Percentiles rank a stretch among this genome's conserved stretches.
Conservation (phyloP, 176 grass and related monocot genomes). For the Avena atlantica region DNA sequence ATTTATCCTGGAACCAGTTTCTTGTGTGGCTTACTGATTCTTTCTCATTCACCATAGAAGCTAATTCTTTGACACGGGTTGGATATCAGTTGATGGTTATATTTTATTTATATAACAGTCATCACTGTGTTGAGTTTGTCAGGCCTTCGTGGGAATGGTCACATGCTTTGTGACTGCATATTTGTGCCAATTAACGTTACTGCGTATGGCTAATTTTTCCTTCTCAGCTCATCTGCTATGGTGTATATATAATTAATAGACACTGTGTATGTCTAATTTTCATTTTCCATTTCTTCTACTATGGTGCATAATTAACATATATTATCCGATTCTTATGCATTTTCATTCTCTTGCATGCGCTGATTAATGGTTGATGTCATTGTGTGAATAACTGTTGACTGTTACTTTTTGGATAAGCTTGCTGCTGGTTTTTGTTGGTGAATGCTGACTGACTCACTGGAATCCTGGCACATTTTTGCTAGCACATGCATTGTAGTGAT, state of each 20-base stretch:
- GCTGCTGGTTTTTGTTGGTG: neutral
- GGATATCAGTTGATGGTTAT: neutral
- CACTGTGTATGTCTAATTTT: too few relatives aligned
- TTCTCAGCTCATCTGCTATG: neutral
- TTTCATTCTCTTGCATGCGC: neutral
- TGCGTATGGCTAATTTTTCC: neutral
- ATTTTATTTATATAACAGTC: neutral
- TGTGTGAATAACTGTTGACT: neutral
- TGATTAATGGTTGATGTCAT: neutral
- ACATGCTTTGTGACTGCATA: neutral
- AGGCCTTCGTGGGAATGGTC: neutral
- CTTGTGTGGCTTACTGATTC: neutral
- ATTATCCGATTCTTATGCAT: neutral
- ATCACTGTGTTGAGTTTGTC: neutral
- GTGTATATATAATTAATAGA: neutral
- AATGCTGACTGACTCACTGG: neutral
- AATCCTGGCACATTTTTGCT: conserved; percentile 16
- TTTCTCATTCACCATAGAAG: neutral
- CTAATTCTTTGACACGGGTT: neutral
- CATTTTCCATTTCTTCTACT: too few relatives aligned
- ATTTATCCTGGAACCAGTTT: neutral
- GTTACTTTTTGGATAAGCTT: neutral
- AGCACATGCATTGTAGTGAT: neutral
- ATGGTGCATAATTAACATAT: neutral
- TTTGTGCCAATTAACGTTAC: neutral